Percentiles rank a stretch among this genome's conserved stretches.
Conservation (phyloP, 495 filamentous ascomycete species). For the Tuber brumale region DNA sequence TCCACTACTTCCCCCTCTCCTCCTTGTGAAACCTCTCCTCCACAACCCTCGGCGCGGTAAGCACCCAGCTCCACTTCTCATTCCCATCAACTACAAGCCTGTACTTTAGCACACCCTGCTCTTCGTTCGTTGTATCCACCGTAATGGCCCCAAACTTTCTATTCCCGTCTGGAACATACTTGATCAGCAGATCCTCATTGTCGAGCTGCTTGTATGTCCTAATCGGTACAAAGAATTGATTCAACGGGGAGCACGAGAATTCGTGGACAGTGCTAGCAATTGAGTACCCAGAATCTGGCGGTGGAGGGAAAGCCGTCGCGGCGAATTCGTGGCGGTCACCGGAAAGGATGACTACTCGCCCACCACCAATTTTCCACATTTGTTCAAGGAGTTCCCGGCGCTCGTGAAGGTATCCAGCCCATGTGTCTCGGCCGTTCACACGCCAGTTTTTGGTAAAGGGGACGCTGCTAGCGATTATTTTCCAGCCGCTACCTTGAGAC, state of each 20-base stretch:
- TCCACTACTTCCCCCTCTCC: slow-evolving; percentile 27
- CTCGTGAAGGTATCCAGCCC: slow-evolving; percentile 82
- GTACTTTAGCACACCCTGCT: slow-evolving; percentile 65
- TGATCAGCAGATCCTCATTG: slow-evolving; percentile 67
- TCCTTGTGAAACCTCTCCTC: slow-evolving; percentile 17
- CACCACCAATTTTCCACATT: slow-evolving; percentile 76
- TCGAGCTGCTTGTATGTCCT: slow-evolving; percentile 74
- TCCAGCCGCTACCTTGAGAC: slow-evolving; percentile 55
- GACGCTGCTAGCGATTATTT: slow-evolving; percentile 77
- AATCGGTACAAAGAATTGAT: slow-evolving; percentile 87
- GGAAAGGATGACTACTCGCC: slow-evolving; percentile 71
- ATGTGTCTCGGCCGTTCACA: slow-evolving; percentile 71
- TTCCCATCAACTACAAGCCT: slow-evolving; percentile 73
- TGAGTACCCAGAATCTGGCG: slow-evolving; percentile 40
- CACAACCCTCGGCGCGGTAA: slow-evolving; percentile 47
- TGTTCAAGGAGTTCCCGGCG: slow-evolving; percentile 71
- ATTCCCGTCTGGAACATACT: slow-evolving; percentile 81
- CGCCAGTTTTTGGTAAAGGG: slow-evolving; percentile 98
- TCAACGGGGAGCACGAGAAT: slow-evolving; percentile 81
- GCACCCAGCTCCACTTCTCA: slow-evolving; percentile 64
- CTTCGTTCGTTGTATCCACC: slow-evolving; percentile 59
- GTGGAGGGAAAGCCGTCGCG: slow-evolving; percentile 55
- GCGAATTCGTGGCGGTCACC: slow-evolving; percentile 95
- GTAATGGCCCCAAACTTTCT: slow-evolving; percentile 88
- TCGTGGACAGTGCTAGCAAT: slow-evolving; percentile 59